These are phyloP conservation scores for Aspergillus fischeri DNA, from an alignment of 2,329 filamentous ascomycete species.

Conservation along the genomic window DNA sequence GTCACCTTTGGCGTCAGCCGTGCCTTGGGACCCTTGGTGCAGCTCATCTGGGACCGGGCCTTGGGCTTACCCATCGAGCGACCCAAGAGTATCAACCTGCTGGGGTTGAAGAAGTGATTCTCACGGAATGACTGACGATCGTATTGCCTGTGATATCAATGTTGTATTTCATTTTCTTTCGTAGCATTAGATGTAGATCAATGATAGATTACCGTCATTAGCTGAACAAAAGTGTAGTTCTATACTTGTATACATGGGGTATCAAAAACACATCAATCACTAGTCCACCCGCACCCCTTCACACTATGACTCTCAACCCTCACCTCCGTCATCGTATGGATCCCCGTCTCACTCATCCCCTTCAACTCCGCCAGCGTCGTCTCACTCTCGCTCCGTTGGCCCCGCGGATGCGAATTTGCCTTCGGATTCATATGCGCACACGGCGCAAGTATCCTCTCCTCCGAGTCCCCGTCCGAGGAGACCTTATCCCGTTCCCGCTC, in stretches of 20 bases:
- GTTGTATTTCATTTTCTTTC: too few relatives aligned
- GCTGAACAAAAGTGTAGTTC: too few relatives aligned
- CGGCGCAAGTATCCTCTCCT: slow-evolving; percentile 5
- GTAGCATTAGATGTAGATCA: too few relatives aligned
- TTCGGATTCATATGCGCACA: not conserved
- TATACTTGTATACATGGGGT: not conserved
- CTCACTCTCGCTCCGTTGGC: not conserved
- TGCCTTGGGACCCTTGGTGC: slow-evolving; percentile 79
- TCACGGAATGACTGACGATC: too few relatives aligned
- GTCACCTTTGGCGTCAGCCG: slow-evolving; percentile 65
- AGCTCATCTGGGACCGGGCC: slow-evolving; percentile 94
- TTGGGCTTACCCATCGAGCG: slow-evolving; percentile 93
- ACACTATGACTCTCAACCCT: slow-evolving; percentile 10
- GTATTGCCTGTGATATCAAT: too few relatives aligned
- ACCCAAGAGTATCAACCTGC: slow-evolving; percentile 94
- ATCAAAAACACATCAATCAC: not conserved
- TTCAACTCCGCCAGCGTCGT: not conserved
- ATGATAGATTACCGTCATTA: too few relatives aligned
- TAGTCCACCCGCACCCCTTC: not conserved
- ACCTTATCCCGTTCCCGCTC: not conserved
- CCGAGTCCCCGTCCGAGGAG: not conserved
- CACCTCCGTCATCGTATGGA: slow-evolving; percentile 13
- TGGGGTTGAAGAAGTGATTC: slow-evolving; percentile 63
- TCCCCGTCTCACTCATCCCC: not conserved
- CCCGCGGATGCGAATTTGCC: not conserved